These are phyloP conservation scores for Leucosporidium yakuticum DNA, from an alignment of 768 basidiomycete species.

Conservation along the genomic window DNA sequence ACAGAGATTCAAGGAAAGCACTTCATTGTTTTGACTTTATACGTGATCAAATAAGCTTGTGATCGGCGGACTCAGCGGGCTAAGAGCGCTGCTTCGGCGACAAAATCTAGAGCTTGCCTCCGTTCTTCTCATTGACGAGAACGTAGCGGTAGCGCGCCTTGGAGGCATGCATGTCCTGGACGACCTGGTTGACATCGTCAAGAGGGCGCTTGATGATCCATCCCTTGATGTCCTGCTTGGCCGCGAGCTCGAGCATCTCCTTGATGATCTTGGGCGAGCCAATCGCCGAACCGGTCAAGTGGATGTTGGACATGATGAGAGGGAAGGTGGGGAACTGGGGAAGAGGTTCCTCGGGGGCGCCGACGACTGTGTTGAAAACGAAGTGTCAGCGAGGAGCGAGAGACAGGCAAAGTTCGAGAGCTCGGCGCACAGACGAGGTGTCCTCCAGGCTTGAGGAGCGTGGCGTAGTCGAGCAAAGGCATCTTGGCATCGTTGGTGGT, in stretches of 20 bases:
- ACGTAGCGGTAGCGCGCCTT: constrained; percentile 52
- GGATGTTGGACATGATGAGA: constrained; percentile 24
- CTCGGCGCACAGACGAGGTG: constrained; percentile 55
- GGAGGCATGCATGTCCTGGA: constrained; percentile 49
- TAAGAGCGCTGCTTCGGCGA: too few species aligned
- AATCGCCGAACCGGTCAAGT: constrained; percentile 35
- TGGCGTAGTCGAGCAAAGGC: constrained; percentile 54
- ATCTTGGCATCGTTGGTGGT: constrained; percentile 45
- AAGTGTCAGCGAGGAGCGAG: background rate
- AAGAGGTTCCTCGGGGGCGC: constrained; percentile 34
- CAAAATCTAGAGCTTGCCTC: constrained; percentile 26
- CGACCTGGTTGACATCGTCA: constrained; percentile 30
- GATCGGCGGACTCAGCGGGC: too few species aligned
- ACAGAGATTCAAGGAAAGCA: too few species aligned
- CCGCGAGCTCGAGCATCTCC: constrained; percentile 58
- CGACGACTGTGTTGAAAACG: constrained; percentile 3
- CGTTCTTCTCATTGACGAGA: constrained; percentile 33
- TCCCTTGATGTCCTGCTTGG: constrained; percentile 52
- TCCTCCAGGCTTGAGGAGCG: constrained; percentile 53
- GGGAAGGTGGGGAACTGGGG: constrained; percentile 24
- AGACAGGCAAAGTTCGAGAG: constrained; percentile 47
- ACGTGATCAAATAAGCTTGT: too few species aligned
- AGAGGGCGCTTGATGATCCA: constrained; percentile 44
- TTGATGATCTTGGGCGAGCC: constrained; percentile 39
- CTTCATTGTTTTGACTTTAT: too few species aligned